Base-by-base conservation (phyloP, 129 eudicot species). In the sunflower (Helianthus annuus) region DNA sequence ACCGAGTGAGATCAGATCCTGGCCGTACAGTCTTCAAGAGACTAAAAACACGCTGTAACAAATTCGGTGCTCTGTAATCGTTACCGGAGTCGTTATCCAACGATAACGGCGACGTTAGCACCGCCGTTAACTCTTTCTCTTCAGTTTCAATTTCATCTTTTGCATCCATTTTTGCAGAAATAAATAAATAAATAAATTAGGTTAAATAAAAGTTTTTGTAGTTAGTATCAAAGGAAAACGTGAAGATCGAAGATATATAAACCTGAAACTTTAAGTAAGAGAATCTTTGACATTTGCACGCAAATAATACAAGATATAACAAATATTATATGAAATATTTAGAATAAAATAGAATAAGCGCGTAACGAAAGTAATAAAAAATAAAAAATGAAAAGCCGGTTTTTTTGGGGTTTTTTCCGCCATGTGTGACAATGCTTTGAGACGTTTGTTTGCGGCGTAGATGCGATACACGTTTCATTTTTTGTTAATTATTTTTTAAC, bases 1-100 rank as follows among this genome's bases (percentile, higher is more conserved):
- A 83, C 7, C 86, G 87, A 63, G 91, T 91, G 76, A 91, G 96
- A 74, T 91, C 97, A 36, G 97, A 81, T 69, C 96, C 96, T 0
- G 90, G 85, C 6, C 96, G 83, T 10, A 88, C 84, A 60, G 48
- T 88, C 59, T 65, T 76, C 34, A 91, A 70, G 24, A 91, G 87
- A 78, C 87, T 81, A 5, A 88, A 82, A 1, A 91, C 15, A 4
- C 92, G 87, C 32, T 83, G 86, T 22, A 82, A 65, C 27, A 91
- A 65, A 76, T 84, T 88, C 10, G 97, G 93, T 46, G 96, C 79
- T 55, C 77, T 73, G 63, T 85, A 81, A 19, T 76, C 80, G 12
- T 53, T 66, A 7, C 67, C 83, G 40, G 83, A 70, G 9, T 79
- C 85, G 2, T 48, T 73, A 24, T 82, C 93, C 59, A 78, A 69